Evolutionary conservation across 352 stramenopile species (phyloP), one percentile per base, ranked within the genome.

Genomic region (Pythium chondricola): DNA sequence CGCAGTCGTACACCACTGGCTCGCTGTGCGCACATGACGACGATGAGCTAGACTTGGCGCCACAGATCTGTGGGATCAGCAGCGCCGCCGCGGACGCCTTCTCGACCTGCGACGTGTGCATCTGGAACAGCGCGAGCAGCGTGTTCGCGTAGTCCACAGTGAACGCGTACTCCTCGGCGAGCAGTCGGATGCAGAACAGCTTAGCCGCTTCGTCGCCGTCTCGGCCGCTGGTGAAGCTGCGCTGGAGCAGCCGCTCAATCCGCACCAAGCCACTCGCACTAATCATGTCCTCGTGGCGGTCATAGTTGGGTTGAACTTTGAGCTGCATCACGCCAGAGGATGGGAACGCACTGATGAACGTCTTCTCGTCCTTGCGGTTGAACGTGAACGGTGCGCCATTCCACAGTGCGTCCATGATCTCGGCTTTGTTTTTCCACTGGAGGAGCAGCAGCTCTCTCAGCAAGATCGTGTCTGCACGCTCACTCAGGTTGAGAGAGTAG

Each of bases 141-240:
- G 47, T 50, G 35, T 85, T 85, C 4, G 77, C 73, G 41, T 85
- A 61, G 16, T 75, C 62, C 10, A 79, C 63, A 2, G 55, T 71
- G 55, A 89, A 77, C 2, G 55, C 65, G 48, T 80, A 85, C 29
- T 85, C 78, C 18, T 87, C 78, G 5, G 78, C 63, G 5, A 89
- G 41, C 3, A 82, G 50, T 1, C 74, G 69, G 33, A 89, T 77
- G 39, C 75, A 87, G 42, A 76, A 69, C 14, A 87, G 48, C 17
- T 83, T 83, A 1, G 71, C 63, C n/a, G 56, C 64, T 26, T 87
- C 74, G 35, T 86, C 64, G 1, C 74, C 70, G 20, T 85, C 62
- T 31, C 62, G 57, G 7, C 58, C 54, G 3, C 73, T 44, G 0
- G 66, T 56, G 26, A 83, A 87, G 1, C 70, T 83, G 10, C 60